These are phyloP conservation scores for Leptographium procerum DNA, from an alignment of 2,329 filamentous ascomycete genomes.

Conservation along the genomic window DNA sequence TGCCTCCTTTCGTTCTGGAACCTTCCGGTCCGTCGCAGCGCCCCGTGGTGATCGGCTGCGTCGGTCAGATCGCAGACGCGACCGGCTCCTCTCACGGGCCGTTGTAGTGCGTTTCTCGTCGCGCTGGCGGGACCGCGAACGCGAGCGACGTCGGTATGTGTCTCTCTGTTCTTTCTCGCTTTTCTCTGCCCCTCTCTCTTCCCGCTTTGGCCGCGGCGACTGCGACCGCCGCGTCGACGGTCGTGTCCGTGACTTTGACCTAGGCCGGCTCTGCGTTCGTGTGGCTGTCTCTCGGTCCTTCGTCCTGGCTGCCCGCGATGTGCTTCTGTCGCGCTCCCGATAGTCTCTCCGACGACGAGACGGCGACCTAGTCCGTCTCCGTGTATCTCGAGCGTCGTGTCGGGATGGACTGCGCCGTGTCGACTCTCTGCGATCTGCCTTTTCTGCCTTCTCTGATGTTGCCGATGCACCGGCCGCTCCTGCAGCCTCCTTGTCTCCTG, in stretches of 20 bases:
- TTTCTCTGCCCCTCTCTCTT: not conserved
- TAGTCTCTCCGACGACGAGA: conserved; percentile 7
- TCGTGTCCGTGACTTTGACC: conserved; percentile 2
- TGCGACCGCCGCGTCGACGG: conserved; percentile 1
- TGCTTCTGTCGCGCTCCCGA: conserved; percentile 6
- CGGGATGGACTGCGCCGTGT: not conserved
- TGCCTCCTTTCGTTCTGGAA: conserved; percentile 9
- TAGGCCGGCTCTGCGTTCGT: conserved; percentile 2
- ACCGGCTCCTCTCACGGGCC: conserved; percentile 7
- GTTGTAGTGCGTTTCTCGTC: not conserved
- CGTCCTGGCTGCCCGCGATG: conserved; percentile 1
- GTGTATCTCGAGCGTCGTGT: not conserved
- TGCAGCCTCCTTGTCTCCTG: not conserved
- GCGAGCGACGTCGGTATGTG: not conserved
- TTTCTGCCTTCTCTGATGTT: too few species aligned
- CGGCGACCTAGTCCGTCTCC: conserved; percentile 6
- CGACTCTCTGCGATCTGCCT: not conserved
- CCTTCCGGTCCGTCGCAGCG: not conserved
- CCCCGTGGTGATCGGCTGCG: not conserved
- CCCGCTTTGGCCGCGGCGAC: not conserved
- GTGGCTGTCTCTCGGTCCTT: not conserved
- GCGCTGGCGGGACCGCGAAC: conserved; percentile 2
- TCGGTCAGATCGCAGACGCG: not conserved
- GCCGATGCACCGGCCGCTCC: not conserved
- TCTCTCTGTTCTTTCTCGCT: not conserved